Percentiles rank a stretch among this genome's conserved stretches.
Evolutionary conservation across 306 rosid species (phyloP).

Genomic region (Medicago ruthenica): DNA sequence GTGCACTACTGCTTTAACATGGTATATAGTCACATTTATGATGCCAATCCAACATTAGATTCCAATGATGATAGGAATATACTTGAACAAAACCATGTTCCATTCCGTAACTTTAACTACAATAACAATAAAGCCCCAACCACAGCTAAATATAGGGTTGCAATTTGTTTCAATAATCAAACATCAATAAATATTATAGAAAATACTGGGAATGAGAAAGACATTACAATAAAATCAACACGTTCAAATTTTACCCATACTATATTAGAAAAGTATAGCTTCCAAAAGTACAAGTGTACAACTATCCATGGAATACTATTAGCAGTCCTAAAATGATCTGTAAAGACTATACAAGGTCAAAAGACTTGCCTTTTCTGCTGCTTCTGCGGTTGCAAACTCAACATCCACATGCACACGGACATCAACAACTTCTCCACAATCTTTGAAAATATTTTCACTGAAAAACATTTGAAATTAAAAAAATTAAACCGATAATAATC

Average conservation of each 20-base stretch:
- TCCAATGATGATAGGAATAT: not conserved
- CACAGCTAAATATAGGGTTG: not conserved
- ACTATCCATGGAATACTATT: constrained; percentile 2
- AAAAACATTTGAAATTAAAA: constrained; percentile 27
- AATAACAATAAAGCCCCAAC: not conserved
- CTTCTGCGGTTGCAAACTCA: constrained; percentile 67
- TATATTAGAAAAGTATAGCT: not conserved
- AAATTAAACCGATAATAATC: constrained; percentile 2
- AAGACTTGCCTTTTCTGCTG: constrained; percentile 59
- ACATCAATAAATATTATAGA: no score
- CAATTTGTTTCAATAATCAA: no score
- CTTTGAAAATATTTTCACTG: constrained; percentile 70
- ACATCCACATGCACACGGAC: constrained; percentile 54
- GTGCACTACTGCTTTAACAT: not conserved
- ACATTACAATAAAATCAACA: constrained; percentile 16
- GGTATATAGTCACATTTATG: not conserved
- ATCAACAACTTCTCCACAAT: constrained; percentile 66
- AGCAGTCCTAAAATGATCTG: constrained; percentile 33
- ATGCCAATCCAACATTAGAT: not conserved
- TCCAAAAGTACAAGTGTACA: not conserved
- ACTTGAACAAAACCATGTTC: constrained; percentile 2
- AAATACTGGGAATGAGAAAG: constrained; percentile 11
- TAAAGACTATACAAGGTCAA: constrained; percentile 25
- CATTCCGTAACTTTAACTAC: not conserved
- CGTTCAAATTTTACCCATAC: not conserved